Conservation (phyloP, 169 alveolate species). For the Eimeria acervulina region DNA sequence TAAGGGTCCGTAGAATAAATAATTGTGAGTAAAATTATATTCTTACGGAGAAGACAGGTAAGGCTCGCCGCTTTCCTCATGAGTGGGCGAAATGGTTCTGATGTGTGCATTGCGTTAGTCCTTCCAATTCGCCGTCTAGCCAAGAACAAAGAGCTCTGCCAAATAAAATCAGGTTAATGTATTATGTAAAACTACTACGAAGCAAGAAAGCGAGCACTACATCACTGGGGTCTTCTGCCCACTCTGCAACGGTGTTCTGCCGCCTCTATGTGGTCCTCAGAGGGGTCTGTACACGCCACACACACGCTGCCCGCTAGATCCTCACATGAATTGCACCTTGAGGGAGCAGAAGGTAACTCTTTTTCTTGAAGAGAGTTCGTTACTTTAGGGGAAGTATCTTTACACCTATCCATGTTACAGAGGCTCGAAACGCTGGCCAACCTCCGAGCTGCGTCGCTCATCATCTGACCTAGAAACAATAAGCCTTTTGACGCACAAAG, state of each 20-base stretch:
- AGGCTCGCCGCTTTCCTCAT: slow-evolving; percentile 20
- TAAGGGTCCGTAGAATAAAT: background rate
- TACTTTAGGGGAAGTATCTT: background rate
- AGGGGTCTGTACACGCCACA: slow-evolving; percentile 25
- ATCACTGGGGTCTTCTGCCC: background rate
- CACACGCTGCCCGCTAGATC: background rate
- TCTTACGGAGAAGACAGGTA: slow-evolving; percentile 43
- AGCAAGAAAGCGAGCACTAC: background rate
- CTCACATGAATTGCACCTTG: background rate
- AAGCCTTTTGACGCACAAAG: background rate
- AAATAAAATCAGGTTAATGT: background rate
- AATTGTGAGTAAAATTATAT: background rate
- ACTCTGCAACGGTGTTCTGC: background rate
- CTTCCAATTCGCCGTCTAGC: background rate
- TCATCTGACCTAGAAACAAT: background rate
- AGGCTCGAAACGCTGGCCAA: background rate
- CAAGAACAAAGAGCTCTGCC: too few species aligned
- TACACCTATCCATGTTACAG: background rate
- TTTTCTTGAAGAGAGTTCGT: background rate
- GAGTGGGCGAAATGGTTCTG: background rate
- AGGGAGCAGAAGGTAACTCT: background rate
- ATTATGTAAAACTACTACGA: background rate
- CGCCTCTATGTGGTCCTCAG: background rate
- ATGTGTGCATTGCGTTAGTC: background rate
- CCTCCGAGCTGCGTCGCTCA: background rate